Evolutionary conservation across 2,329 filamentous ascomycete genomes (phyloP), one percentile per base, ranked within the genome.

Genomic region (Cordyceps militaris): DNA sequence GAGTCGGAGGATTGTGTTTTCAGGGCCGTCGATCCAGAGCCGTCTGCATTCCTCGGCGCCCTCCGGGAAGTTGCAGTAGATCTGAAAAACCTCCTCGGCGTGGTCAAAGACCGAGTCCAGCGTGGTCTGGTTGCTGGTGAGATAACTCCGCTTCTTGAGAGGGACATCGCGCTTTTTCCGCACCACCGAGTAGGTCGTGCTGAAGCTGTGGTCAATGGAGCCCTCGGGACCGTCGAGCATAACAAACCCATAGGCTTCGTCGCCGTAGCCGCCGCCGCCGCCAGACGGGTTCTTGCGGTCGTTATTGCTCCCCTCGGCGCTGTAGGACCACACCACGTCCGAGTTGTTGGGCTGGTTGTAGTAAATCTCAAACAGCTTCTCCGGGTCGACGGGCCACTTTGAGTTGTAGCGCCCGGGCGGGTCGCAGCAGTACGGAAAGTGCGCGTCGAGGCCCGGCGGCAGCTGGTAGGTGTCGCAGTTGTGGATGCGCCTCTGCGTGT

Each of bases 181-280:
- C 10, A 63, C 56, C 14, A 69, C 61, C 13, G 66, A 67, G 32
- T 64, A 59, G 10, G 59, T 56, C 13, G 55, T 51, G 24, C 51
- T 50, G 50, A 70, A 70, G 19, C 56, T 57, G 53, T 64, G 59
- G 53, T 70, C 61, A 21, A 70, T 62, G 11, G 66, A 61, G n/a
- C 61, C 68, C 23, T 60, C 46, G 5, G 62, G 60, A 0, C 68
- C 68, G 56, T 70, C 60, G 7, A 70, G 61, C 65, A 69, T 69
- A 13, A 70, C 53, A 47, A 70, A 69, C 5, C 67, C 67, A 57
- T 68, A 69, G 1, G 68, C 55, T 57, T 70, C 68, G 4, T 38
- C 56, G 16, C 66, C 68, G 36, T 61, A 32, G 32, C 38, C 38
- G n/a, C n/a, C n/a, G n/a, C n/a, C n/a, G n/a, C n/a, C n/a, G n/a